phyloP scores from a whole-genome alignment of 495 filamentous ascomycete genomes.

The Pseudoneurospora amorphoporcata region DNA sequence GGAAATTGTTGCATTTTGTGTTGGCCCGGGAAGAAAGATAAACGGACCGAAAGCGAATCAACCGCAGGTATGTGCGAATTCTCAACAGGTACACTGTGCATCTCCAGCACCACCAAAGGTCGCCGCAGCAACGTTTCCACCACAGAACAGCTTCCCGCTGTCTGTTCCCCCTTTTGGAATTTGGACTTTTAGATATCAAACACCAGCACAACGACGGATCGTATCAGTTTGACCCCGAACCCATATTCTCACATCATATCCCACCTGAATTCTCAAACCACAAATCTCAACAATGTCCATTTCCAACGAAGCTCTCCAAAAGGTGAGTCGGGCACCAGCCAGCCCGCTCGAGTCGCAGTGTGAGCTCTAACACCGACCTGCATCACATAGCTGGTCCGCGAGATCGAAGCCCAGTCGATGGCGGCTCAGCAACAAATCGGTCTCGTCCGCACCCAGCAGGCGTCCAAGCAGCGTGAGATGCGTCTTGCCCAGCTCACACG shows the following conservation, averaged over 20 bases:
- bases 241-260: background rate
- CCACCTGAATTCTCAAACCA: background rate
- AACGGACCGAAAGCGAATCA: background rate
- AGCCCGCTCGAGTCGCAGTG: background rate
- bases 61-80: background rate
- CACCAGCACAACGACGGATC: background rate
- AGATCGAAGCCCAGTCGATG: constrained; percentile 83
- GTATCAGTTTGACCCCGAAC: too few relatives aligned
- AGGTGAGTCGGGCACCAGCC: constrained; percentile 43
- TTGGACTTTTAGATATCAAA: background rate
- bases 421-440: constrained; percentile 86
- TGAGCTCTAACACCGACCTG: background rate
- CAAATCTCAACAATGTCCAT: constrained; percentile 64
- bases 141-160: background rate
- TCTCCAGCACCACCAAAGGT: background rate
- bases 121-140: background rate
- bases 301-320: constrained; percentile 88
- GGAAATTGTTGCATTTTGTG: background rate
- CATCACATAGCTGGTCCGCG: constrained; percentile 64
- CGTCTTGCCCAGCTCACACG: constrained; percentile 82
- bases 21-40: background rate
- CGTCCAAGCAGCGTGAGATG: constrained; percentile 76
- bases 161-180: background rate
- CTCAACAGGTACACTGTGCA: background rate
- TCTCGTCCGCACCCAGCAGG: constrained; percentile 75